Evolutionary conservation across 169 alveolate species (phyloP), one percentile per base, ranked within the genome.

Genomic region (Plasmodium cynomolgi): DNA sequence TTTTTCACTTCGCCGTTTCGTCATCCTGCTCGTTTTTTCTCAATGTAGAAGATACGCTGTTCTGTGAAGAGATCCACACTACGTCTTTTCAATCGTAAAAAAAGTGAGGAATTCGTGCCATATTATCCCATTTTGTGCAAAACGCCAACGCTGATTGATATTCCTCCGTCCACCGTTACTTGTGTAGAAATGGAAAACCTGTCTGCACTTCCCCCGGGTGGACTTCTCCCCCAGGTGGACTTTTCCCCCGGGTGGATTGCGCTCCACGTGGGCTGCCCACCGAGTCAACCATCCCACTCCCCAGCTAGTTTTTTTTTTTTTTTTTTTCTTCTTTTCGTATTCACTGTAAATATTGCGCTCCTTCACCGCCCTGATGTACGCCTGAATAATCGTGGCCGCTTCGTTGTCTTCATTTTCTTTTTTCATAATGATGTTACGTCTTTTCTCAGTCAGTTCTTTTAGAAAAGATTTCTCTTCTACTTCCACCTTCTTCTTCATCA

Each of bases 301-400:
- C 29, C 15, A 34, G 39, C n/a, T 75, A 75, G n/a, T 86, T 85
- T 77, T 50, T 58, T 58, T 90, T 11, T 44, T 34, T 62, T 81
- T 90, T 90, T 79, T 86, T 17, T 86, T 86, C 71, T 88, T 88
- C 31, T 88, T 90, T 47, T 81, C 84, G 20, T 90, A 73, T 62
- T 90, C 90, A 23, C 83, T 44, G 50, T 79, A 90, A 39, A 80
- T 62, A 37, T 68, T 62, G 9, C 94, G 62, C 68, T 90, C 84
- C 62, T 81, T 90, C 17, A 90, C 83, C 8, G 94, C 94, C 56
- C 94, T 90, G 7, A 90, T 90, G 54, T 90, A 90, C 15, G 94
- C 80, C 23, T 90, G 94, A 39, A 90, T 90, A 62, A 90, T 29
- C 26, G 73, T 68, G 9, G 94, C 94, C 23, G 94, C 94, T 31